Conservation (phyloP, 1,284 basidiomycete species). For the Ganoderma resinaceum region DNA sequence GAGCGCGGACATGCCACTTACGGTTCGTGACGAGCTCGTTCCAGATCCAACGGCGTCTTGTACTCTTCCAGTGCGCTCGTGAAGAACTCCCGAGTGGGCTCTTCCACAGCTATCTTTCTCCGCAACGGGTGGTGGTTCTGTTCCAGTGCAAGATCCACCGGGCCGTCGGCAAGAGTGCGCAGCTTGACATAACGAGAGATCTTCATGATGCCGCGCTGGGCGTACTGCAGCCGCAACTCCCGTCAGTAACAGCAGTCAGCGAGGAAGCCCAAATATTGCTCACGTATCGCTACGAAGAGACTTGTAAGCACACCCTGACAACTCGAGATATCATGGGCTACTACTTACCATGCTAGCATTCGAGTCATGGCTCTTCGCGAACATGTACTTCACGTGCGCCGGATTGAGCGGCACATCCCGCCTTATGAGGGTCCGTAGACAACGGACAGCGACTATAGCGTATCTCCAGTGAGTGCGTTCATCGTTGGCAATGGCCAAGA, state of each 20-base stretch:
- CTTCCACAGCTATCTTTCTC: conserved; percentile 54
- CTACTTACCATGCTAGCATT: conserved; percentile 71
- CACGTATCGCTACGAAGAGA: conserved; percentile 61
- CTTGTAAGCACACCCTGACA: conserved; percentile 19
- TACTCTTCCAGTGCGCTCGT: conserved; percentile 60
- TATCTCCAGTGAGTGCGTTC: conserved; percentile 86
- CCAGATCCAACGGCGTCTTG: conserved; percentile 49
- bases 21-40: conserved; percentile 47
- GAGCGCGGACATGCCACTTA: conserved; percentile 40
- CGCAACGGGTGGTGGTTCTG: conserved; percentile 66
- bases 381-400: conserved; percentile 60
- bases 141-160: conserved; percentile 64
- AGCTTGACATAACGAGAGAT: conserved; percentile 76
- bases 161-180: conserved; percentile 68
- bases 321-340: conserved; percentile 20
- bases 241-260: not conserved
- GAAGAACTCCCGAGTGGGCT: conserved; percentile 67
- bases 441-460: conserved; percentile 75
- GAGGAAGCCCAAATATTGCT: conserved; percentile 33
- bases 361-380: conserved; percentile 62
- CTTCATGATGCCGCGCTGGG: conserved; percentile 75
- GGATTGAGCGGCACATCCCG: conserved; percentile 72
- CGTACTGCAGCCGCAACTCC: conserved; percentile 54
- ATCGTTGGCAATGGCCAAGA: conserved; percentile 64
- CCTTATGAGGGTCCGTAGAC: conserved; percentile 77